phyloP scores from a whole-genome alignment of 2,329 filamentous ascomycete species.

The Dryadomyces quercus-mongolicae region DNA sequence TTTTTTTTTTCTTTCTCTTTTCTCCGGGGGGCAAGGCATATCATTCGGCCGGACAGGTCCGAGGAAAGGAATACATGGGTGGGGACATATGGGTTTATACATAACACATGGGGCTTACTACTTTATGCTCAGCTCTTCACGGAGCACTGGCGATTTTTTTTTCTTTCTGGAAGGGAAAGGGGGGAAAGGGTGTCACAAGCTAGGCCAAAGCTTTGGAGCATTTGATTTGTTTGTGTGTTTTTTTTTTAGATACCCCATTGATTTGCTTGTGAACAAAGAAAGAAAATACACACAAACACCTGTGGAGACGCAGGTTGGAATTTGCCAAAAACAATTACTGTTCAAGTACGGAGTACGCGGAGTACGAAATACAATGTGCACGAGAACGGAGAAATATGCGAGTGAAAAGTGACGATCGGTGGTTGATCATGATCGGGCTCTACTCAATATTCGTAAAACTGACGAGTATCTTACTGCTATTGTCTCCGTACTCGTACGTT shows the following conservation, averaged over 20 bases:
- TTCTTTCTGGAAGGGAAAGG: neutral
- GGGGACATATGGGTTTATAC: neutral
- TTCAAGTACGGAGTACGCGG: too few relatives aligned
- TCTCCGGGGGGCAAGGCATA: neutral
- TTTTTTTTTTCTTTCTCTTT: neutral
- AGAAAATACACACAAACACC: neutral
- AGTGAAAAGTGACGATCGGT: too few relatives aligned
- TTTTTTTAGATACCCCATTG: neutral
- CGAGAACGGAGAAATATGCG: too few relatives aligned
- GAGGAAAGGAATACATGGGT: neutral
- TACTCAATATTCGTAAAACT: too few relatives aligned
- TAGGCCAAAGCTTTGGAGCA: neutral
- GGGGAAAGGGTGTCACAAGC: neutral
- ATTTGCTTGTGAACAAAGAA: neutral
- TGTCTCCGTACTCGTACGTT: too few relatives aligned
- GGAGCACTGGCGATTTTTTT: neutral
- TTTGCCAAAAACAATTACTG: neutral
- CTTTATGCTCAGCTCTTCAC: neutral
- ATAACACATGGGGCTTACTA: neutral
- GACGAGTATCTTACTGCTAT: too few relatives aligned
- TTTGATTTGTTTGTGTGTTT: neutral
- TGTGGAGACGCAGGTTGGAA: neutral
- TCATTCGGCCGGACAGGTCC: neutral
- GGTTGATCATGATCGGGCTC: too few relatives aligned
- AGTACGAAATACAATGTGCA: too few relatives aligned